Conservation (phyloP, 305 asterid species). For the Withania somnifera region DNA sequence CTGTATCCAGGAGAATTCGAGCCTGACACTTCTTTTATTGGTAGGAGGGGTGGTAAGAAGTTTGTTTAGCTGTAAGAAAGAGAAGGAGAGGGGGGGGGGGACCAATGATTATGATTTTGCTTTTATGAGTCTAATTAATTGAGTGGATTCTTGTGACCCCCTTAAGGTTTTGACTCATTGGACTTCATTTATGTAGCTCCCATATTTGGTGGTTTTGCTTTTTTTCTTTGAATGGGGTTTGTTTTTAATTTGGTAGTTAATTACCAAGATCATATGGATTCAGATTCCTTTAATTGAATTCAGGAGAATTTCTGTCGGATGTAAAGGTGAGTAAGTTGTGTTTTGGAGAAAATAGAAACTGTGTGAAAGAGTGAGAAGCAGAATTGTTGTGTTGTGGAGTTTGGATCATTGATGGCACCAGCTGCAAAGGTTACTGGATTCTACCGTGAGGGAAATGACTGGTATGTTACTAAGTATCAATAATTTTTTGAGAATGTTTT, state of each 20-base stretch:
- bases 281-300: conserved; percentile 21
- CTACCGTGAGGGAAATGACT: conserved; percentile 67
- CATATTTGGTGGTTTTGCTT: conserved; percentile 53
- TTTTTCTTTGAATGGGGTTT: conserved; percentile 31
- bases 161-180: conserved; percentile 8
- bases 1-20: background rate
- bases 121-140: conserved; percentile 22
- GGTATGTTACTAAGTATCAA: conserved; percentile 26
- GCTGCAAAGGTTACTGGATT: conserved; percentile 54
- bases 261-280: conserved; percentile 34
- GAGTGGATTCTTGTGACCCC: conserved; percentile 7
- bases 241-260: conserved; percentile 26
- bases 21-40: background rate
- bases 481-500: too few species aligned
- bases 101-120: background rate
- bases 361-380: background rate
- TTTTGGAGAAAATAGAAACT: conserved; percentile 12
- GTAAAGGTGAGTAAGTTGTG: conserved; percentile 5
- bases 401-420: conserved; percentile 51
- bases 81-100: too few species aligned
- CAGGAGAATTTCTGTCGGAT: conserved; percentile 23
- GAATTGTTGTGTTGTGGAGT: background rate
- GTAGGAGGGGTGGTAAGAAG: background rate
- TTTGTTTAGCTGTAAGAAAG: conserved; percentile 2
- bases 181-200: conserved; percentile 41